Conservation (phyloP, 2,329 filamentous ascomycete genomes). For the Hymenoscyphus fructigenus region DNA sequence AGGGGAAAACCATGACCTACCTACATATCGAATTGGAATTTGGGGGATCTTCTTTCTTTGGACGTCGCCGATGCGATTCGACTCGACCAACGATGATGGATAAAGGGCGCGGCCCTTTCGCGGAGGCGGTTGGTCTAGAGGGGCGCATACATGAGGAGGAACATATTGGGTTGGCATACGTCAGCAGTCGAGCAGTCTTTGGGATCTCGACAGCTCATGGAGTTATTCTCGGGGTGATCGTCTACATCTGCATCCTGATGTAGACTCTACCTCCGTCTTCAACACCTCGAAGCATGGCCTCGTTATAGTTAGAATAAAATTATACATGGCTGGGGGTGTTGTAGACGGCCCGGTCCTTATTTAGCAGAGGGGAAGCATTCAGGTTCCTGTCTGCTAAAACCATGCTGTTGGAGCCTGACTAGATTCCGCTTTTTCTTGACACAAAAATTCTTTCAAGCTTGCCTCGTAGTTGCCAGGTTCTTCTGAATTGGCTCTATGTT, state of each 20-base stretch:
- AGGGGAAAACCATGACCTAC: conserved; percentile 55
- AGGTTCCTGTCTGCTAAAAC: too few relatives aligned
- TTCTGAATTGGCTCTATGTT: too few relatives aligned
- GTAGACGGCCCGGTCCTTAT: neutral
- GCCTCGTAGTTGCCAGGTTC: too few relatives aligned
- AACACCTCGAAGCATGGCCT: neutral
- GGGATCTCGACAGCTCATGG: neutral
- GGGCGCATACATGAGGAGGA: neutral
- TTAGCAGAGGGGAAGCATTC: too few relatives aligned
- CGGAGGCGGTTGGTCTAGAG: conserved; percentile 1
- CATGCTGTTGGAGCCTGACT: too few relatives aligned
- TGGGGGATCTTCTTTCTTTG: conserved; percentile 6
- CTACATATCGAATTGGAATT: conserved; percentile 29
- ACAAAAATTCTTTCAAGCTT: too few relatives aligned
- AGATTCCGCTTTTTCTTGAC: too few relatives aligned
- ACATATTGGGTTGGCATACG: neutral
- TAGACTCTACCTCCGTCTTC: neutral
- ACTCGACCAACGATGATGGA: conserved; percentile 4
- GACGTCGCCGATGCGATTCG: neutral
- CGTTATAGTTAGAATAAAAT: neutral
- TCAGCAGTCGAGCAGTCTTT: neutral
- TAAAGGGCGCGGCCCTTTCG: conserved; percentile 9
- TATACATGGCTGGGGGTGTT: neutral
- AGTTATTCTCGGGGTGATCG: neutral
- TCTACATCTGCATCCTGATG: neutral